These are phyloP conservation scores for Candida maesae DNA, from an alignment of 805 yeast species.

Conservation along the genomic window DNA sequence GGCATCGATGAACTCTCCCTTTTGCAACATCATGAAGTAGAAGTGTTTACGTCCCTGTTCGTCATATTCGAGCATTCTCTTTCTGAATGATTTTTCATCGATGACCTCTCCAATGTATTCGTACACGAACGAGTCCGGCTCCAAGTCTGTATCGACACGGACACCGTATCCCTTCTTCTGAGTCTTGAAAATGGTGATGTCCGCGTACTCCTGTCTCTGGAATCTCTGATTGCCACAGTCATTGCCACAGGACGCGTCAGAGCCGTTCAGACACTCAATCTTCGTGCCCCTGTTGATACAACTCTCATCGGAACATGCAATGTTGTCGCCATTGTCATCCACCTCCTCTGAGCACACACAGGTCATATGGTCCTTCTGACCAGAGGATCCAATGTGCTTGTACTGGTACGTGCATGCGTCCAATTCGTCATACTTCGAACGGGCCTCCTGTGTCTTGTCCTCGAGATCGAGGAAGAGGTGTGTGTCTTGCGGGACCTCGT, in stretches of 20 bases:
- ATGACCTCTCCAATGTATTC: conserved; percentile 95
- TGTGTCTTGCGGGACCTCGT: conserved; percentile 20
- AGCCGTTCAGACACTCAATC: conserved; percentile 79
- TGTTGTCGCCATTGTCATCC: conserved; percentile 37
- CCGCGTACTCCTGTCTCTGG: conserved; percentile 70
- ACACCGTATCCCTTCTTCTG: conserved; percentile 88
- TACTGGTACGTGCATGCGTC: conserved; percentile 58
- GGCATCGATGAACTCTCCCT: conserved; percentile 92
- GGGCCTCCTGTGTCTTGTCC: conserved; percentile 69
- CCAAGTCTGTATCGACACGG: conserved; percentile 58
- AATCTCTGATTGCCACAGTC: conserved; percentile 86
- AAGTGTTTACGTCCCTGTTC: conserved; percentile 69
- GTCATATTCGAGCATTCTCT: conserved; percentile 73
- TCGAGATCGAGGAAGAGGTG: conserved; percentile 34
- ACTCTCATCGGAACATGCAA: conserved; percentile 83
- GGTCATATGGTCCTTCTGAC: conserved; percentile 66
- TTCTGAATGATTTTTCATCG: conserved; percentile 70
- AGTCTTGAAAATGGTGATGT: conserved; percentile 78
- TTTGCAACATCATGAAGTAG: conserved; percentile 93
- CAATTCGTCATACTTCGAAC: conserved; percentile 50
- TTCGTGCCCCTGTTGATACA: conserved; percentile 92
- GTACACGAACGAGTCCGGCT: conserved; percentile 69
- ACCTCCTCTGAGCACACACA: conserved; percentile 75
- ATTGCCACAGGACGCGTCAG: conserved; percentile 64
- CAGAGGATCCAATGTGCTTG: conserved; percentile 62